phyloP scores from a whole-genome alignment of 78 protist species.

The Emiliania huxleyi region DNA sequence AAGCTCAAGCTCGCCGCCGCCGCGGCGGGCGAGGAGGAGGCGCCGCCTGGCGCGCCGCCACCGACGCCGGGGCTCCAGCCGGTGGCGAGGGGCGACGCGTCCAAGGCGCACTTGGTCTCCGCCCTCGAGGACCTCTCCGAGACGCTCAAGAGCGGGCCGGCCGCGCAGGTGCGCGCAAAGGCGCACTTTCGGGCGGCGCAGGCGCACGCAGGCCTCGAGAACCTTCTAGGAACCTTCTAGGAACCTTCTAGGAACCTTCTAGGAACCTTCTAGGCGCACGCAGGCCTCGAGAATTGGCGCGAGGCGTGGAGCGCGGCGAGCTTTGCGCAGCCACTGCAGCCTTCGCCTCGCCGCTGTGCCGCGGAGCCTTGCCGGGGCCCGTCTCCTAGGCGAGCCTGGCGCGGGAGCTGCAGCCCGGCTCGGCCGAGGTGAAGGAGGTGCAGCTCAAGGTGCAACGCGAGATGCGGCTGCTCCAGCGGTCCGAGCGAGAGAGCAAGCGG shows the following conservation, averaged over 20 bases:
- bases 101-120: not conserved
- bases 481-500: not conserved
- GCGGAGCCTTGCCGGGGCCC: no score
- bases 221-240: no score
- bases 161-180: not conserved
- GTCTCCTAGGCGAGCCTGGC: no score
- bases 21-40: not conserved
- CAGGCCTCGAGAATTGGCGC: no score
- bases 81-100: not conserved
- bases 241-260: no score
- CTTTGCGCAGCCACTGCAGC: no score
- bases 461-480: not conserved
- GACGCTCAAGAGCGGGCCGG: not conserved
- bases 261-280: no score
- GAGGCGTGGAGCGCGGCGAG: not conserved
- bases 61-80: not conserved
- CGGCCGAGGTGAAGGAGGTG: not conserved
- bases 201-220: constrained; percentile 4
- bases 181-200: constrained; percentile 13
- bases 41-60: not conserved
- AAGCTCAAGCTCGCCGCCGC: not conserved
- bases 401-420: not conserved
- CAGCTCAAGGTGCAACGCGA: not conserved
- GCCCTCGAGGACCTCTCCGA: not conserved
- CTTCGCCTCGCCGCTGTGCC: no score